Evolutionary conservation across 2,329 filamentous ascomycete species (phyloP), one percentile per base, ranked within the genome.

Genomic region (Paecilomyces sp.): DNA sequence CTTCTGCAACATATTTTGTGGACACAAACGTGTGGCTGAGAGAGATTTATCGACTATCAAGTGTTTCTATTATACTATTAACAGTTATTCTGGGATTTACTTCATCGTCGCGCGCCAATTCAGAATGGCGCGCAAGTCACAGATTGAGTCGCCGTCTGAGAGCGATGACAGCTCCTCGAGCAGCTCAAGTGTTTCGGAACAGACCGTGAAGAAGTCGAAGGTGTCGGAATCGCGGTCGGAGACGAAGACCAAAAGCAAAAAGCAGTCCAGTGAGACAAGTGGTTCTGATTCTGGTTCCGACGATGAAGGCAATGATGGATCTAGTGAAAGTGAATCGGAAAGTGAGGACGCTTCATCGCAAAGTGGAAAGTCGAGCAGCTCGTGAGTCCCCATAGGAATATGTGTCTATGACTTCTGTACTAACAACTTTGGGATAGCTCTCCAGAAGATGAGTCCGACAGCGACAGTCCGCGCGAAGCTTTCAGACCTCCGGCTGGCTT

Each of bases 401-500:
- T 15, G n/a, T 18, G 1, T 9, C 6, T 47, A 22, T 41, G 5
- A 47, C 31, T 56, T 59, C 18, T 11, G 34, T 53, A 54, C 59
- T 67, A 57, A 63, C 15, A 22, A 22, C 13, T 50, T 12, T 47
- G 18, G n/a, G 12, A 18, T 55, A 36, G n/a, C 12, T 11, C 31
- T 28, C 56, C 33, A 50, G 33, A 24, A 31, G 68, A 65, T 22
- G 55, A 61, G 41, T 63, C 59, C 31, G 61, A 68, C 58, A 64
- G 73, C 57, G 61, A 68, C 58, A 64, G 73, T 57, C 67, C 69
- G 31, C 62, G 72, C 9, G 70, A 74, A 62, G 66, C 71, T 12
- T 80, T 75, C 70, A 74, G 74, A 63, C 69, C 77, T 3, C 78
- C 77, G 1, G 62, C 65, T n/a, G 78, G 77, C 30, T 80, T 79